Conservation (phyloP, 1,139 yeast species). For the Zygoascus meyerae region DNA sequence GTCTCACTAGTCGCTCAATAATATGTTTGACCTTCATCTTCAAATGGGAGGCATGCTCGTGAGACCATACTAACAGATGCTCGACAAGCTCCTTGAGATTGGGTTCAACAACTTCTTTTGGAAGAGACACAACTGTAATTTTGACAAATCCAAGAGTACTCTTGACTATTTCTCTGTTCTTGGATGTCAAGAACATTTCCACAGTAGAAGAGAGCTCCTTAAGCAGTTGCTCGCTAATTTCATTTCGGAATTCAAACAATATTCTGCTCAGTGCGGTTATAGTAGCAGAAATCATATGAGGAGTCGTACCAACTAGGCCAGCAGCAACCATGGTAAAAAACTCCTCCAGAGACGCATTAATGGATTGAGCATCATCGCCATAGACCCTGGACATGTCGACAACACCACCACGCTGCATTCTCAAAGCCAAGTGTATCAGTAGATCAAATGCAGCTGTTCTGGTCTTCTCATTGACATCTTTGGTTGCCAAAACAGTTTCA, state of each 20-base stretch:
- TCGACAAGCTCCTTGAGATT: slow-evolving; percentile 61
- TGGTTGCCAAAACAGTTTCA: slow-evolving; percentile 87
- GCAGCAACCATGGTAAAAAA: slow-evolving; percentile 92
- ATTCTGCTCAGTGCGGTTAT: slow-evolving; percentile 85
- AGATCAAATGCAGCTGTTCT: slow-evolving; percentile 75
- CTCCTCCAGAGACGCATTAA: slow-evolving; percentile 68
- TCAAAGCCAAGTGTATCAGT: slow-evolving; percentile 74
- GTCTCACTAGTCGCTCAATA: slow-evolving; percentile 81
- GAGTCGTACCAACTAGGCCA: slow-evolving; percentile 89
- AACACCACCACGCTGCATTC: slow-evolving; percentile 63
- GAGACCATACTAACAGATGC: slow-evolving; percentile 85
- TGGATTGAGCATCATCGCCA: slow-evolving; percentile 51
- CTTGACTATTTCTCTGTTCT: slow-evolving; percentile 88
- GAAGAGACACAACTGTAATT: slow-evolving; percentile 79
- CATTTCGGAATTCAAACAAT: slow-evolving; percentile 75
- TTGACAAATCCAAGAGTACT: slow-evolving; percentile 92
- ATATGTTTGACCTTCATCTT: slow-evolving; percentile 89
- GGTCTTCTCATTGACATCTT: slow-evolving; percentile 87
- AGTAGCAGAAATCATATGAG: slow-evolving; percentile 95
- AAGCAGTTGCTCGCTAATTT: slow-evolving; percentile 50
- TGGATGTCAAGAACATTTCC: slow-evolving; percentile 83
- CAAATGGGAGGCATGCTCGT: slow-evolving; percentile 93
- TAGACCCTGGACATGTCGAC: slow-evolving; percentile 63
- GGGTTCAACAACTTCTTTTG: slow-evolving; percentile 67
- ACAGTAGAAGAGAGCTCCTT: slow-evolving; percentile 81